These are phyloP conservation scores for Aulographum hederae DNA, from an alignment of 2,329 filamentous ascomycete genomes.

Conservation along the genomic window DNA sequence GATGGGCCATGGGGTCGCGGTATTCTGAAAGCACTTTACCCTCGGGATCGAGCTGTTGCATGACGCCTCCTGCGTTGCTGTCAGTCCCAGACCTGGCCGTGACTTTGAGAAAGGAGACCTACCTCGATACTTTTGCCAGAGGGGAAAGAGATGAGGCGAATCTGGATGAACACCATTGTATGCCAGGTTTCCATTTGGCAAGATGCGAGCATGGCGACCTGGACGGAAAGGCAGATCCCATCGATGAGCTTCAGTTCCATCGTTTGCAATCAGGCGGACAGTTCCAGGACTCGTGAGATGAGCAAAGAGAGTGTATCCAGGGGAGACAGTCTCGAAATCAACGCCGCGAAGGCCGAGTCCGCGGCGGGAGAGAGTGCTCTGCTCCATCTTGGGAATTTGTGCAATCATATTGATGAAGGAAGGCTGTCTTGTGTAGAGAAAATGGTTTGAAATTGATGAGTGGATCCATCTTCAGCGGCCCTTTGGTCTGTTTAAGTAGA, in stretches of 20 bases:
- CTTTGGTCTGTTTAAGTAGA: no score
- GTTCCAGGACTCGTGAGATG: slow-evolving; percentile 21
- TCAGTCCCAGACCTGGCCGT: no score
- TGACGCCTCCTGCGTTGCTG: slow-evolving; percentile 26
- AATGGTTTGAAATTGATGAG: no score
- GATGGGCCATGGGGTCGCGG: slow-evolving; percentile 23
- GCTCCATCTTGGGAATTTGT: slow-evolving; percentile 16
- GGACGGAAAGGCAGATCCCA: slow-evolving; percentile 24
- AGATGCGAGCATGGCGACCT: slow-evolving; percentile 25
- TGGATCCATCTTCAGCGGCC: no score
- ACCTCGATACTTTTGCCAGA: slow-evolving; percentile 28
- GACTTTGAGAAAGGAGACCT: no score
- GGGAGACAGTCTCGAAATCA: slow-evolving; percentile 17
- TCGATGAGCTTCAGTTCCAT: slow-evolving; percentile 23
- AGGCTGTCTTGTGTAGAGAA: no score
- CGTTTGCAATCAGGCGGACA: slow-evolving; percentile 21
- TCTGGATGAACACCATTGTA: slow-evolving; percentile 24
- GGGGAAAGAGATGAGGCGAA: slow-evolving; percentile 20
- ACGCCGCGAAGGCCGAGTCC: slow-evolving; percentile 23
- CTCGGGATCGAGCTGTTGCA: slow-evolving; percentile 21
- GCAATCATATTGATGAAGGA: not conserved
- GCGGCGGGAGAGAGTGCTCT: slow-evolving; percentile 23
- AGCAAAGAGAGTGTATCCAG: slow-evolving; percentile 23
- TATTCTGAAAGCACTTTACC: slow-evolving; percentile 22
- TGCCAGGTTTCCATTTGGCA: slow-evolving; percentile 25